Evolutionary conservation across 441 rosid species (phyloP).

Genomic region (Croton setiger): DNA sequence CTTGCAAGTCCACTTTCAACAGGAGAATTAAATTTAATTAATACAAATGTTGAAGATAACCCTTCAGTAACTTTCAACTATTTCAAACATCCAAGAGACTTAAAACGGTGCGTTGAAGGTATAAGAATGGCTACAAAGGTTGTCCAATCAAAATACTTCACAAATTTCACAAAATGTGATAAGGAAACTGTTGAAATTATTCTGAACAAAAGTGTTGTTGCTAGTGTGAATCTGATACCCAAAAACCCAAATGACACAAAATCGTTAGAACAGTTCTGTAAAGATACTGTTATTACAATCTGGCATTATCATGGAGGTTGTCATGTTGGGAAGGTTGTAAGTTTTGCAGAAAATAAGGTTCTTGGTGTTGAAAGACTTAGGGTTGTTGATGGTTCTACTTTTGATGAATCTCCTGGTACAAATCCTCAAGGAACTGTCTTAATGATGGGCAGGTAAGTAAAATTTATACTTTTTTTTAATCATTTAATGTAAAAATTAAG

Average conservation of each 20-base stretch:
- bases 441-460: slow-evolving; percentile 89
- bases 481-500: too few species aligned
- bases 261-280: slow-evolving; percentile 93
- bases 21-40: slow-evolving; percentile 63
- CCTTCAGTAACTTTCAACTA: slow-evolving; percentile 91
- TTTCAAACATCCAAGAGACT: slow-evolving; percentile 72
- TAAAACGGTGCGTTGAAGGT: slow-evolving; percentile 69
- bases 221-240: slow-evolving; percentile 80
- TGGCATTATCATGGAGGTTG: slow-evolving; percentile 99
- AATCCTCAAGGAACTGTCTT: slow-evolving; percentile 92
- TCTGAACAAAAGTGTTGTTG: slow-evolving; percentile 63
- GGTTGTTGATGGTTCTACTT: slow-evolving; percentile 81
- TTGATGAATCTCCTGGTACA: slow-evolving; percentile 82
- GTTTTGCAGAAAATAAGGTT: slow-evolving; percentile 36
- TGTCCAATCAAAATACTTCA: slow-evolving; percentile 58
- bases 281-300: slow-evolving; percentile 87
- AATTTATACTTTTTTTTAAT: background rate
- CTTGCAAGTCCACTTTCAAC: slow-evolving; percentile 65
- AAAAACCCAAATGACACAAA: slow-evolving; percentile 70
- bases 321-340: slow-evolving; percentile 80
- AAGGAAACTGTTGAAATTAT: slow-evolving; percentile 51
- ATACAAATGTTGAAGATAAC: slow-evolving; percentile 70
- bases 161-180: slow-evolving; percentile 54
- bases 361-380: slow-evolving; percentile 70
- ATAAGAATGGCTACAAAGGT: slow-evolving; percentile 54